These are phyloP conservation scores for Trichosporon coremiiforme DNA, from an alignment of 1,284 basidiomycete genomes.

Conservation along the genomic window DNA sequence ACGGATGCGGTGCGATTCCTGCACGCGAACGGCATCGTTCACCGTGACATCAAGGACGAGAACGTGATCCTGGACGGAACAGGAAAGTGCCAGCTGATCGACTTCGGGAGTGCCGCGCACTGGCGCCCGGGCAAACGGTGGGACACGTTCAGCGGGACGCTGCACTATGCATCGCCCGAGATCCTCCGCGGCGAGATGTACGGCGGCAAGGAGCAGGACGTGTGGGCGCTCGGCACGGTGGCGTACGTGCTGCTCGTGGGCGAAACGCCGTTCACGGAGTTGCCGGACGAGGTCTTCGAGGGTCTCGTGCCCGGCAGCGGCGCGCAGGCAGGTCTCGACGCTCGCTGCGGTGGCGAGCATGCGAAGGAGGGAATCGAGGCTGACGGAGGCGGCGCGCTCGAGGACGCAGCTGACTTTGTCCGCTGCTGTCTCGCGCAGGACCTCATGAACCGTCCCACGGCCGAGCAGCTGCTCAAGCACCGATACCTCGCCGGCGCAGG, in stretches of 20 bases:
- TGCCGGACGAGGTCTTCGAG: conserved; percentile 52
- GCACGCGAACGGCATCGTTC: conserved; percentile 89
- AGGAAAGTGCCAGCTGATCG: conserved; percentile 82
- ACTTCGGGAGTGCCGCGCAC: conserved; percentile 72
- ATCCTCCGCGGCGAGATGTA: conserved; percentile 94
- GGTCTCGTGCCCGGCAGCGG: conserved; percentile 39
- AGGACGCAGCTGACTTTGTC: conserved; percentile 53
- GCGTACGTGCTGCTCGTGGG: conserved; percentile 93
- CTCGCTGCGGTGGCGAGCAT: conserved; percentile 43
- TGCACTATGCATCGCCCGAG: conserved; percentile 96
- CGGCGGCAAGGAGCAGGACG: conserved; percentile 92
- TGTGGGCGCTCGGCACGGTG: conserved; percentile 98
- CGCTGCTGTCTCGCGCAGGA: conserved; percentile 51
- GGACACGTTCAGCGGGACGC: conserved; percentile 84
- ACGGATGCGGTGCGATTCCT: conserved; percentile 89
- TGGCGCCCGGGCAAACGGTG: conserved; percentile 85
- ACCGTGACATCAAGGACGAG: conserved; percentile 98
- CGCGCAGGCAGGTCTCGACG: conserved; percentile 43
- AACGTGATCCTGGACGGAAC: conserved; percentile 69
- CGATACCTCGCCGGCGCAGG: conserved; percentile 46
- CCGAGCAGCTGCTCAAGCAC: conserved; percentile 50
- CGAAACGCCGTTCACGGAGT: conserved; percentile 82
- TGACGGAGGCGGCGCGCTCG: conserved; percentile 52
- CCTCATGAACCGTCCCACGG: conserved; percentile 46
- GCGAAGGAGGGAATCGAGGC: conserved; percentile 46